Evolutionary conservation across 495 filamentous ascomycete species (phyloP).

Genomic region (Lasiosphaeria ovina): DNA sequence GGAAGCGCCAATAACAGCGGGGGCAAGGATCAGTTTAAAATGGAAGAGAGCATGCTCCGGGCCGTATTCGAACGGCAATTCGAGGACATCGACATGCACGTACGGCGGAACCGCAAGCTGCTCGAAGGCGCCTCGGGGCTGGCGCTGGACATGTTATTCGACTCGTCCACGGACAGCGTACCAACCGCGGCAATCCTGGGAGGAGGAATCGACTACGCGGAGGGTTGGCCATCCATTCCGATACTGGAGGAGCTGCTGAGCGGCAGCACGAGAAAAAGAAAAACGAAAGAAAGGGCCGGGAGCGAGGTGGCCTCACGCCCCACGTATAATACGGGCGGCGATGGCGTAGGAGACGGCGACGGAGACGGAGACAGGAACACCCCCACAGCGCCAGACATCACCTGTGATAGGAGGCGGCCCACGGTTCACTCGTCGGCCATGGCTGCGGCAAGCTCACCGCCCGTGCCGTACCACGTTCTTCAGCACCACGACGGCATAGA

Average conservation of each 20-base stretch:
- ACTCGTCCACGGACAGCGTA: conserved; percentile 6
- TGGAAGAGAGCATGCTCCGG: conserved; percentile 16
- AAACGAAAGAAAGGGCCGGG: too few relatives aligned
- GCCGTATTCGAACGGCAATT: conserved; percentile 15
- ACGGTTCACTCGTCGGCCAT: conserved; percentile 27
- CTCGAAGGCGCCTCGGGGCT: conserved; percentile 22
- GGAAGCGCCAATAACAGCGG: not conserved
- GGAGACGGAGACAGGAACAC: not conserved
- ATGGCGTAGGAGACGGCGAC: too few relatives aligned
- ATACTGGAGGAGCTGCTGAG: conserved; percentile 13
- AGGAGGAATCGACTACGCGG: not conserved
- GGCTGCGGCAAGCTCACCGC: conserved; percentile 1
- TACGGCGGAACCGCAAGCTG: conserved; percentile 22
- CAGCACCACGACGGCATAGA: conserved; percentile 16
- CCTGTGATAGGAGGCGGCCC: conserved; percentile 3
- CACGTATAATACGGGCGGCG: not conserved
- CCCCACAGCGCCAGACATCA: not conserved
- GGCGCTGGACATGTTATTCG: conserved; percentile 18
- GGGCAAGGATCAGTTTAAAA: conserved; percentile 8
- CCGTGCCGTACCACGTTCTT: conserved; percentile 12
- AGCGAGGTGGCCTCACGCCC: not conserved
- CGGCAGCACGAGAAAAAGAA: not conserved
- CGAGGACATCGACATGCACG: conserved; percentile 18
- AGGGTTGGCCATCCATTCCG: not conserved
- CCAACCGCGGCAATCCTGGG: not conserved